These are phyloP conservation scores for Barbatosphaeria neglecta DNA, from an alignment of 495 filamentous ascomycete genomes.

Conservation along the genomic window DNA sequence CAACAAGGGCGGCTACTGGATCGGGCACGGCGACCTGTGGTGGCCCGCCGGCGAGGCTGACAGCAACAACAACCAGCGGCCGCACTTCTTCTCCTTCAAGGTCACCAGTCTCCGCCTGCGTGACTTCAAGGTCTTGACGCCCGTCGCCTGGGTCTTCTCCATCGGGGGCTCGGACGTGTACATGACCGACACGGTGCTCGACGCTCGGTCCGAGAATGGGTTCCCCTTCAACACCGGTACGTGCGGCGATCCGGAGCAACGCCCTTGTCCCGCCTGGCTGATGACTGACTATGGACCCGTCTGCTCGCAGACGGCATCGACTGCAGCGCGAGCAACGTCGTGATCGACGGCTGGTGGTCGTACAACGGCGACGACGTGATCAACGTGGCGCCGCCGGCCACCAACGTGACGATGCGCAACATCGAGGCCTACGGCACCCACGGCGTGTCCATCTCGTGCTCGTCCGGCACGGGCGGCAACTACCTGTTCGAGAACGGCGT, in stretches of 20 bases:
- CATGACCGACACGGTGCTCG: neutral
- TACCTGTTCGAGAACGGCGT: neutral
- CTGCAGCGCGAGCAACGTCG: conserved; percentile 1
- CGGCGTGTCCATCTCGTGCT: neutral
- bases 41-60: neutral
- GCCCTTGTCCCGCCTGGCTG: neutral
- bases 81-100: neutral
- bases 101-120: neutral
- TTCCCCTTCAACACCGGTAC: conserved; percentile 1
- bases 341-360: neutral
- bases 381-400: neutral
- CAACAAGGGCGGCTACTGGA: neutral
- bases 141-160: neutral
- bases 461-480: neutral
- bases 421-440: neutral
- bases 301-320: conserved; percentile 1
- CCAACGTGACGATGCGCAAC: conserved; percentile 1
- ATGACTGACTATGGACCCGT: neutral
- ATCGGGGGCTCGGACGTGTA: neutral
- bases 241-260: neutral
- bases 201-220: neutral
- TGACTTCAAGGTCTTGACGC: neutral
- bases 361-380: neutral
- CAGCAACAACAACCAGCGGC: conserved; percentile 1
- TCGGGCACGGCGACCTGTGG: neutral